Conservation (phyloP, 345 rosid species). For the Chamaenerion angustifolium region DNA sequence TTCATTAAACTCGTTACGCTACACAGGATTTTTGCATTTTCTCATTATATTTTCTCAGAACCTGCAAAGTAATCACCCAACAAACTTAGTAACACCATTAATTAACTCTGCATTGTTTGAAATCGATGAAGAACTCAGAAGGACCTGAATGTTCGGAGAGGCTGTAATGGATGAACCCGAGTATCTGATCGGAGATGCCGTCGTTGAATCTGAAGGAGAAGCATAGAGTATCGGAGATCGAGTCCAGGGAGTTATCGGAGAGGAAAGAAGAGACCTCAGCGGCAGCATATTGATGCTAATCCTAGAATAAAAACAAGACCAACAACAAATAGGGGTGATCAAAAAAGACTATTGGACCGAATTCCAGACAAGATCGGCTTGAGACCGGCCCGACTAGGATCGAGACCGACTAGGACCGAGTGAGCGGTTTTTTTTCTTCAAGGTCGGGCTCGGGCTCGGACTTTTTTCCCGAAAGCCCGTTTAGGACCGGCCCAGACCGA, state of each 20-base stretch:
- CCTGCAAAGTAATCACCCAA: constrained; percentile 21
- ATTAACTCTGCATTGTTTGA: neutral
- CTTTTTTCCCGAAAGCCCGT: too few species aligned
- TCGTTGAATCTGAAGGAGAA: constrained; percentile 29
- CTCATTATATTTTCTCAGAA: constrained; percentile 32
- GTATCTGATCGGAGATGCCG: constrained; percentile 14
- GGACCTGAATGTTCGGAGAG: neutral
- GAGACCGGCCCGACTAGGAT: too few species aligned
- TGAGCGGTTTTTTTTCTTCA: too few species aligned
- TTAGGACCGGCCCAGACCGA: too few species aligned
- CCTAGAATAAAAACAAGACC: constrained; percentile 13
- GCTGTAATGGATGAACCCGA: neutral
- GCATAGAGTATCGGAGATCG: constrained; percentile 35
- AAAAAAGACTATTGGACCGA: too few species aligned
- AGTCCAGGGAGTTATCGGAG: constrained; percentile 36
- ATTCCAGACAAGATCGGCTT: too few species aligned
- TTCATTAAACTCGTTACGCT: neutral
- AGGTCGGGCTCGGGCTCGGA: too few species aligned
- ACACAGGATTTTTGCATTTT: constrained; percentile 16
- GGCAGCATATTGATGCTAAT: constrained; percentile 43
- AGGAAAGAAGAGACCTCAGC: constrained; percentile 27
- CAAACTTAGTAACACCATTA: too few species aligned
- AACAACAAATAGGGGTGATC: too few species aligned
- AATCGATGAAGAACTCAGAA: neutral
- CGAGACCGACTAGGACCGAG: too few species aligned